Conservation (phyloP, 768 basidiomycete species). For the Boletus insuetus region DNA sequence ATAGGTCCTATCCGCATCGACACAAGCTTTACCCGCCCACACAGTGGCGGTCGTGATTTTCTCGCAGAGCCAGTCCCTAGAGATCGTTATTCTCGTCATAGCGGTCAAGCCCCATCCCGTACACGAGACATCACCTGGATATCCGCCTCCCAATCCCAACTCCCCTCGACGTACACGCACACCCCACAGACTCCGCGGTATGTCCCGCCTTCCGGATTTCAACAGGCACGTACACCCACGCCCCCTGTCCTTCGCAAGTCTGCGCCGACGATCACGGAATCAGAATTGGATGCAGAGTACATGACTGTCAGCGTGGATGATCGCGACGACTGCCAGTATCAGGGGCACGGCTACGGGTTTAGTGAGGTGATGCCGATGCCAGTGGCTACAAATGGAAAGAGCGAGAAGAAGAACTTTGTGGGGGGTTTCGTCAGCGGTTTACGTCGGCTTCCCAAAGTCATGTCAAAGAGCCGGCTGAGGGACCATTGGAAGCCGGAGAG, state of each 20-base stretch:
- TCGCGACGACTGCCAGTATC: slow-evolving; percentile 17
- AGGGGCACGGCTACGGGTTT: slow-evolving; percentile 23
- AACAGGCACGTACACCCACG: slow-evolving; percentile 25
- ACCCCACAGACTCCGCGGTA: slow-evolving; percentile 30
- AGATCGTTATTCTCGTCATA: slow-evolving; percentile 31
- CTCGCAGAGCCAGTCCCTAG: slow-evolving; percentile 20
- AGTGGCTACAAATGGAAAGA: slow-evolving; percentile 23
- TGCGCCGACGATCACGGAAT: slow-evolving; percentile 30
- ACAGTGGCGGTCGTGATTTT: slow-evolving; percentile 28
- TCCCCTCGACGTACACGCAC: slow-evolving; percentile 26
- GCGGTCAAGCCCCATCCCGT: slow-evolving; percentile 24
- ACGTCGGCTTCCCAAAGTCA: slow-evolving; percentile 33
- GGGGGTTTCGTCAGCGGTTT: slow-evolving; percentile 32
- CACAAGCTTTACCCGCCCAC: slow-evolving; percentile 28
- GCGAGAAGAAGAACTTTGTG: slow-evolving; percentile 31
- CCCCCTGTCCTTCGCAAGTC: slow-evolving; percentile 27
- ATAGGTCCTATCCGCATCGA: slow-evolving; percentile 26
- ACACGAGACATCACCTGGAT: slow-evolving; percentile 33
- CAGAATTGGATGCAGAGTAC: slow-evolving; percentile 33
- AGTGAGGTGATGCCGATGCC: slow-evolving; percentile 18
- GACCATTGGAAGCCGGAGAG: slow-evolving; percentile 25
- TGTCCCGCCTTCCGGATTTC: slow-evolving; percentile 16
- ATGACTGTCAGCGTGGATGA: slow-evolving; percentile 32
- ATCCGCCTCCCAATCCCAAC: slow-evolving; percentile 26
- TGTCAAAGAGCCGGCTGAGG: slow-evolving; percentile 29